Base-by-base conservation (phyloP, 1,284 basidiomycete species). In the Cutaneotrichosporon mucoides region DNA sequence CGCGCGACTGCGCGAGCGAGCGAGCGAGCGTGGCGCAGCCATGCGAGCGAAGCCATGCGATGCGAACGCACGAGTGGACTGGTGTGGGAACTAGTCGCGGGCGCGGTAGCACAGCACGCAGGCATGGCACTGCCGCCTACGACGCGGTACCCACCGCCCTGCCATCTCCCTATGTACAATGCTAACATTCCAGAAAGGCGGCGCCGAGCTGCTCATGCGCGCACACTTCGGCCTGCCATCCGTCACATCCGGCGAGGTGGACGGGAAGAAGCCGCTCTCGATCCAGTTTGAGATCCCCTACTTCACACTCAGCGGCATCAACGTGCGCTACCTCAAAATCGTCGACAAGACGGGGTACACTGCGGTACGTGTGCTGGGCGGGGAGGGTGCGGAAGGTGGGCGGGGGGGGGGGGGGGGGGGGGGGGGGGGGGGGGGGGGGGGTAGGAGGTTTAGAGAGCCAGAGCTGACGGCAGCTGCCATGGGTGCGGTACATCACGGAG, bases 321-420 rank as follows among this genome's bases (percentile, higher is more conserved):
- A 96, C 78, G 63, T 57, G 24, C 47, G 94, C 55, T 98, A 97
- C 75, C 82, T 92, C 66, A 99, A 99, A 80, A 94, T 99, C 56
- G 93, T 98, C 1, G 96, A 99, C 79, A 98, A 99, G 83, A 93
- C 90, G 59, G 95, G 93, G 15, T 96, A 94, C 76, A 91, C 78
- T 94, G 60, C 92, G 46, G 46, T 48, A 36, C 33, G 46, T 13
- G 10, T 11, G 4, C 34, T 46, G 89, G 24, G 33, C 40, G 12
- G 24, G 24, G 24, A 24, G 24, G 24, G 24, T 24, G 24, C 24
- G 24, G 24, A 24, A 24, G 24, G 24, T 24, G 24, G 24, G 24
- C 24, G 24, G 24, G 24, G 24, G 24, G 2, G 24, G 24, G 24
- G 24, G 24, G 24, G 24, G 24, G 24, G 24, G 24, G 24, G 24